Percentiles rank a stretch among this genome's conserved stretches.
phyloP scores from a whole-genome alignment of 2,329 filamentous ascomycete genomes.

The Cladosporium velox region DNA sequence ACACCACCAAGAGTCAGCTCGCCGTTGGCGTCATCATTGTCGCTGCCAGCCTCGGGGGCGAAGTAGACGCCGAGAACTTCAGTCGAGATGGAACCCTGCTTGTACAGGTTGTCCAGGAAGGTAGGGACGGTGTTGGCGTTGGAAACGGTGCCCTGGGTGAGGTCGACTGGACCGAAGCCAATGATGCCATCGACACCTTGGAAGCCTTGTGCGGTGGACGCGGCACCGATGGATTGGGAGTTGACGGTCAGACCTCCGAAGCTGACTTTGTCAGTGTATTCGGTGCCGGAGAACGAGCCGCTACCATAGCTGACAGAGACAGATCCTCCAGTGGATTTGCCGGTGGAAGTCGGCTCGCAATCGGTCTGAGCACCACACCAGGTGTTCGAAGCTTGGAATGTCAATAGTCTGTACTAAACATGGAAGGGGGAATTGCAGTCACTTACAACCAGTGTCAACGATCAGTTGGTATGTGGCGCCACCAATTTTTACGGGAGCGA shows the following conservation, averaged over 20 bases:
- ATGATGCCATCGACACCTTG: constrained; percentile 26
- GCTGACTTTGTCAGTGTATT: constrained; percentile 26
- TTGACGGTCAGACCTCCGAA: constrained; percentile 26
- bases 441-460: constrained; percentile 28
- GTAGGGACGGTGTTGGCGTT: constrained; percentile 28
- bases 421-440: background rate
- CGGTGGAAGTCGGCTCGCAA: constrained; percentile 26
- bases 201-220: constrained; percentile 23
- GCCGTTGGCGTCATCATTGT: constrained; percentile 25
- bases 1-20: constrained; percentile 26
- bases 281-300: constrained; percentile 26
- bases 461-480: constrained; percentile 25
- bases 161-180: constrained; percentile 26
- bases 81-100: constrained; percentile 25
- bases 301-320: constrained; percentile 27
- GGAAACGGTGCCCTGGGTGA: constrained; percentile 27
- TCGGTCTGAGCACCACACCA: constrained; percentile 27
- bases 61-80: constrained; percentile 30
- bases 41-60: constrained; percentile 27
- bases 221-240: constrained; percentile 25
- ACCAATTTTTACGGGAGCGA: constrained; percentile 26
- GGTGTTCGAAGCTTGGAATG: constrained; percentile 25
- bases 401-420: constrained; percentile 8
- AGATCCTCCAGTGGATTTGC: constrained; percentile 24
- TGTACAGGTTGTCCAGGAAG: constrained; percentile 29